Base-by-base conservation (phyloP, 2,329 filamentous ascomycete genomes). In the Clonostachys rhizophaga region DNA sequence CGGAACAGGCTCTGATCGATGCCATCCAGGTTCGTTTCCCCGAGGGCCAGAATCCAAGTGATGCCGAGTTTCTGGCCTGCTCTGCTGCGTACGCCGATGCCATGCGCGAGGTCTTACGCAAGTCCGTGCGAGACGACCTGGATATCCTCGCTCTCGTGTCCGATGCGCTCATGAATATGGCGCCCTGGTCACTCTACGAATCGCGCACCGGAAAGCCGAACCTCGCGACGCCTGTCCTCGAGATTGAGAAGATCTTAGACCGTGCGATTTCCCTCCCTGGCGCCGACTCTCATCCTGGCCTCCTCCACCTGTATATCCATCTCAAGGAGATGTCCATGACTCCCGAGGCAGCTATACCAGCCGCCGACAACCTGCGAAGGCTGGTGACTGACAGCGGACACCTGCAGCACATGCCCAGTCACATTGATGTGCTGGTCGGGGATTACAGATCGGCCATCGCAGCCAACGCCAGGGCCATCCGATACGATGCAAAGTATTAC, bases 401-500 rank as follows among this genome's bases (percentile, higher is more conserved):
- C 46, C 51, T 47, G 14, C 46, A 49, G 24, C 56, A 58, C 33
- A 58, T 59, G 56, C 54, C 55, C 2, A 44, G 50, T 14, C 55
- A 58, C 34, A 54, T 58, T 24, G 55, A 58, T 43, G 50, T 55
- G 10, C 50, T 57, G 13, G 42, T 56, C 10, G 55, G 55, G 20
- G 48, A 49, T 55, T 89, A 87, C 57, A 67, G 75, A 36, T 70
- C 71, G n/a, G 83, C 83, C 3, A 79, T 89, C 44, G 68, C 70
- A 3, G 82, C 81, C 2, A 91, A 90, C 56, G 66, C 72, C 5
- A 74, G 76, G 34, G 86, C 86, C 9, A 81, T 86, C 43, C 55
- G 65, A 0, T 84, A 84, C 2, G 86, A 91, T 58, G 77, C 86
- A 46, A 80, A 78, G 51, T 89, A 78, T 55, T 69, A 86, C 3